Conservation (phyloP, 805 yeast species). For the Teunomyces lycoperdinae region DNA sequence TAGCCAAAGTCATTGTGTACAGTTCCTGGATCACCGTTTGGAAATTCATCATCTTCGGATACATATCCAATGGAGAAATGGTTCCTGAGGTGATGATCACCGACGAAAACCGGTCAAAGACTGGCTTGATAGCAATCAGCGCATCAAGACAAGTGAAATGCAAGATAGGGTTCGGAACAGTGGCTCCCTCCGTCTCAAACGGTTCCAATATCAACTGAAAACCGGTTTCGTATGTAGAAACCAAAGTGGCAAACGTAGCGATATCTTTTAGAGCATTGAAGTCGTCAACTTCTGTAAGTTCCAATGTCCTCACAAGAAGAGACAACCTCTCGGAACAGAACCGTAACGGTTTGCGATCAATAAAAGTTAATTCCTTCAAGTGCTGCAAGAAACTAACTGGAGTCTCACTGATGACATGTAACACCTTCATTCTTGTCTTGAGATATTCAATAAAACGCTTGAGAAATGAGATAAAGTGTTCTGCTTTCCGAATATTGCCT, state of each 20-base stretch:
- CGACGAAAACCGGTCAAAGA: constrained; percentile 87
- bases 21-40: constrained; percentile 93
- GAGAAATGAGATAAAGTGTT: constrained; percentile 91
- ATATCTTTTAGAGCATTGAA: constrained; percentile 91
- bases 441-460: constrained; percentile 91
- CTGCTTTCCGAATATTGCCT: constrained; percentile 95
- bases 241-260: constrained; percentile 94
- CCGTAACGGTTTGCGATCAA: constrained; percentile 85
- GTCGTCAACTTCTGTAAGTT: constrained; percentile 84
- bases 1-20: constrained; percentile 91
- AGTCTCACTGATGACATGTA: constrained; percentile 97
- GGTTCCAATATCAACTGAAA: constrained; percentile 92
- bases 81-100: constrained; percentile 97
- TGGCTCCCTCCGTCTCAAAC: constrained; percentile 86
- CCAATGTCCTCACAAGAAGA: constrained; percentile 82
- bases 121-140: constrained; percentile 95
- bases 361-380: constrained; percentile 86
- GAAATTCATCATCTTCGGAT: constrained; percentile 93
- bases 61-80: constrained; percentile 97
- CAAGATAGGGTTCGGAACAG: constrained; percentile 94
- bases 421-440: constrained; percentile 95
- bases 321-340: constrained; percentile 92
- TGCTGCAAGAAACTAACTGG: constrained; percentile 92
- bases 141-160: constrained; percentile 96
- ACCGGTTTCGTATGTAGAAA: constrained; percentile 92